Percentiles rank a stretch among this genome's conserved stretches.
Evolutionary conservation across 2,329 filamentous ascomycete genomes (phyloP).

Genomic region (Colletotrichum endophyticum): DNA sequence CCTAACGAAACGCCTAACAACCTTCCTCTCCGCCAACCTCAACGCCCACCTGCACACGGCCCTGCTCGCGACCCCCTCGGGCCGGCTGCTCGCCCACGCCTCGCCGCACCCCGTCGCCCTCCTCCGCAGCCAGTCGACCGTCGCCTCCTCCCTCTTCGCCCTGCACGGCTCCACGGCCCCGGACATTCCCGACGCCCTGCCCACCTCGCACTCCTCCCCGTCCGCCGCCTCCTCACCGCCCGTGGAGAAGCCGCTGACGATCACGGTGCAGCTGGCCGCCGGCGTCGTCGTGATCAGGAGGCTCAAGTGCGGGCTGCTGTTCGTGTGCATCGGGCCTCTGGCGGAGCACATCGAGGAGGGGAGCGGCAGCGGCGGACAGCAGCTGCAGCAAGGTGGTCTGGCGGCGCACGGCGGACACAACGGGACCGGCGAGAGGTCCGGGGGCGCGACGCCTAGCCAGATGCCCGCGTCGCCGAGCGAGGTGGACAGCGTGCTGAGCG

Average conservation of each 20-base stretch:
- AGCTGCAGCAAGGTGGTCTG: constrained; percentile 9
- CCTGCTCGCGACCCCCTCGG: constrained; percentile 63
- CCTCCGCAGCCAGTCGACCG: constrained; percentile 67
- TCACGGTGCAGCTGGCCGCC: constrained; percentile 64
- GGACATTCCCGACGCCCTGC: constrained; percentile 46
- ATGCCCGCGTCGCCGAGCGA: constrained; percentile 43
- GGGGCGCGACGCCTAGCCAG: constrained; percentile 29
- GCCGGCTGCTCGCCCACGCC: constrained; percentile 68
- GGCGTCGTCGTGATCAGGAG: constrained; percentile 64
- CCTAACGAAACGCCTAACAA: constrained; percentile 68
- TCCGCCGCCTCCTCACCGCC: constrained; percentile 21
- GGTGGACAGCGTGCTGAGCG: constrained; percentile 51
- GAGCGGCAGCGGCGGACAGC: constrained; percentile 1
- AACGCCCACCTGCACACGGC: constrained; percentile 62
- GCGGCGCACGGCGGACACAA: neutral
- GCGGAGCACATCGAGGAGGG: constrained; percentile 27
- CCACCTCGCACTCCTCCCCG: constrained; percentile 33
- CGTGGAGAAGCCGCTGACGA: constrained; percentile 41
- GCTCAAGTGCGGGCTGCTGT: constrained; percentile 64
- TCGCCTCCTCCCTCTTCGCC: constrained; percentile 66
- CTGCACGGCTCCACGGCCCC: constrained; percentile 56
- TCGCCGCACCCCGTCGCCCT: constrained; percentile 55
- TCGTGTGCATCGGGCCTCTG: constrained; percentile 63
- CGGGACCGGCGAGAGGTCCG: constrained; percentile 25
- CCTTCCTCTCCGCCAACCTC: constrained; percentile 65